These are phyloP conservation scores for Oryza coarctata DNA, from an alignment of 176 grass and related monocot species.

Conservation along the genomic window DNA sequence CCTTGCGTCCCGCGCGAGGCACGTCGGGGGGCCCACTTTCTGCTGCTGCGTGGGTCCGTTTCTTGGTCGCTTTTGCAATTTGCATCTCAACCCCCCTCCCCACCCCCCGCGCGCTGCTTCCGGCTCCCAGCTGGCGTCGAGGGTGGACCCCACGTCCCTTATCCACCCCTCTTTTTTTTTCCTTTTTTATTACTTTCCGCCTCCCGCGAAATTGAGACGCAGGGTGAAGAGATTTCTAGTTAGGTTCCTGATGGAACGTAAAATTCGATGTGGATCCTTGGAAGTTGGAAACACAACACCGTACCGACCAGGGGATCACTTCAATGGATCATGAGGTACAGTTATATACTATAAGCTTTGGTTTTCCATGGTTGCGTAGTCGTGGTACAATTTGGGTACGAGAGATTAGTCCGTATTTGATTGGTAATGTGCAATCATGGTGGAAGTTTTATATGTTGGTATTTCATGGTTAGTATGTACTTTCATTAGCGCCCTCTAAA, in stretches of 20 bases:
- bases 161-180: neutral
- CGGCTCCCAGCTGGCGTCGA: conserved; percentile 26
- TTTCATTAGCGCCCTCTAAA: no score
- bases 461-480: no score
- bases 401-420: no score
- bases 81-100: no score
- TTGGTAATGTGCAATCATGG: no score
- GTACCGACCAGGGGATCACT: no score
- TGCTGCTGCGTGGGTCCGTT: neutral
- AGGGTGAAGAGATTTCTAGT: neutral
- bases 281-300: no score
- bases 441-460: neutral
- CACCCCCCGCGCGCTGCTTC: no score
- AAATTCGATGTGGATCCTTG: neutral
- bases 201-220: neutral
- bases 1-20: conserved; percentile 3
- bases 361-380: neutral
- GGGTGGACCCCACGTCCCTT: neutral
- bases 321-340: neutral
- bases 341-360: neutral
- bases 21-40: neutral
- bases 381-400: neutral
- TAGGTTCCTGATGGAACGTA: neutral
- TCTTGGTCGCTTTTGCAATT: conserved; percentile 19
- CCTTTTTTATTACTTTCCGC: neutral